Evolutionary conservation across 768 basidiomycete species (phyloP).

Genomic region (Lactifluus hygrophoroides): DNA sequence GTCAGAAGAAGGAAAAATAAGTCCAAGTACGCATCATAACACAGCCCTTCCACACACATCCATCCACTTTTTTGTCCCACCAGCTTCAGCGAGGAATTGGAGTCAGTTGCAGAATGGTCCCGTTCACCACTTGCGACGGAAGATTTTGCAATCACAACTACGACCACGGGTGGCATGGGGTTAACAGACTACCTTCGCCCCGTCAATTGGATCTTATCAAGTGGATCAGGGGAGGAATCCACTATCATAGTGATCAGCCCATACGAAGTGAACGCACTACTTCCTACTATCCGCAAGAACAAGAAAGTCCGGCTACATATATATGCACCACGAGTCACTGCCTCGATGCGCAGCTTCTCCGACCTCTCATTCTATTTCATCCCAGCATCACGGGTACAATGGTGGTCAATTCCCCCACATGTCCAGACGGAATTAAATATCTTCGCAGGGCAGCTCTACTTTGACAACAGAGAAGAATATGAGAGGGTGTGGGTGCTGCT

Average conservation of each 20-base stretch:
- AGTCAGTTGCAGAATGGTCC: not conserved
- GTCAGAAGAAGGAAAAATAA: too few species aligned
- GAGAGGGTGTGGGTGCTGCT: not conserved
- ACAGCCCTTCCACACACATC: not conserved
- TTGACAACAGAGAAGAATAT: not conserved
- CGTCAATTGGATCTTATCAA: not conserved
- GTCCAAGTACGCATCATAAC: too few species aligned
- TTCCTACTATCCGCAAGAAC: not conserved
- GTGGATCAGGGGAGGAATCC: not conserved
- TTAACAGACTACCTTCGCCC: not conserved
- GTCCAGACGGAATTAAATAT: not conserved
- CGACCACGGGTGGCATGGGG: not conserved
- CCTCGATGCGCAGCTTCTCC: not conserved
- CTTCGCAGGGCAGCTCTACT: conserved; percentile 2
- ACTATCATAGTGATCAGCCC: not conserved
- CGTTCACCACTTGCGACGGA: not conserved
- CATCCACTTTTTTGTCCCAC: not conserved
- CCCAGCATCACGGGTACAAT: not conserved
- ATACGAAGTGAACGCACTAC: not conserved
- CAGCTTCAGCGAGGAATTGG: too few species aligned
- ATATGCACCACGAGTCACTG: not conserved
- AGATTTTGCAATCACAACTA: not conserved
- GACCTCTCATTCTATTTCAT: not conserved
- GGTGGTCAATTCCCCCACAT: not conserved
- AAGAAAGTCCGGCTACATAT: not conserved